A percentile compares a stretch with the other conserved stretches of the same genome.
Conservation (phyloP, 2,329 filamentous ascomycete genomes). For the Aureobasidium sp. region DNA sequence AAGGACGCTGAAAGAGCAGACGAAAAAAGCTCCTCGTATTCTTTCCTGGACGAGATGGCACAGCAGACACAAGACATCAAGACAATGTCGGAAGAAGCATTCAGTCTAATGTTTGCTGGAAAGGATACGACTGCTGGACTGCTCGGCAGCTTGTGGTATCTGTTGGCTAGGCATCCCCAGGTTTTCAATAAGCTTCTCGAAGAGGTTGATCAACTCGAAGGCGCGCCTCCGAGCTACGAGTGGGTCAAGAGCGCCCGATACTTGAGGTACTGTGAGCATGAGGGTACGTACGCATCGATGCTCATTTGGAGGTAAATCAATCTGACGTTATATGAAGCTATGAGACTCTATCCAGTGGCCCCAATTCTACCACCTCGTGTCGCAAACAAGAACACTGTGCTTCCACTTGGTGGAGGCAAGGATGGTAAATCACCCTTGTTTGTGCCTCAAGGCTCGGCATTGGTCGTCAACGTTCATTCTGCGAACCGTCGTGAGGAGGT, state of each 20-base stretch:
- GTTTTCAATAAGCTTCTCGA: conserved; percentile 21
- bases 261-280: conserved; percentile 57
- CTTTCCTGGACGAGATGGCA: conserved; percentile 53
- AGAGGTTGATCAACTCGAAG: conserved; percentile 21
- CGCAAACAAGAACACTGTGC: conserved; percentile 63
- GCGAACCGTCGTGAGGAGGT: conserved; percentile 33
- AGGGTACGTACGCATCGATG: conserved; percentile 19
- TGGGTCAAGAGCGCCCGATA: conserved; percentile 24
- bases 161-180: conserved; percentile 19
- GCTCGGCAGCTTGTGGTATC: conserved; percentile 36
- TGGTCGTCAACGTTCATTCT: conserved; percentile 29
- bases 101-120: conserved; percentile 45
- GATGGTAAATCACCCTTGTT: conserved; percentile 50
- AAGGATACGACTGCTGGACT: conserved; percentile 46
- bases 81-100: conserved; percentile 34
- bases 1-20: conserved; percentile 14
- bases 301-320: conserved; percentile 15
- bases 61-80: conserved; percentile 40
- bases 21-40: conserved; percentile 32
- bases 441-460: conserved; percentile 25
- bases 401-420: conserved; percentile 56
- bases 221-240: conserved; percentile 36
- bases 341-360: conserved; percentile 70
- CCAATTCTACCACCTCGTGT: conserved; percentile 57
- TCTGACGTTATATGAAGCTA: conserved; percentile 61